Conservation (phyloP, 306 rosid species). For the Lotus japonicus region DNA sequence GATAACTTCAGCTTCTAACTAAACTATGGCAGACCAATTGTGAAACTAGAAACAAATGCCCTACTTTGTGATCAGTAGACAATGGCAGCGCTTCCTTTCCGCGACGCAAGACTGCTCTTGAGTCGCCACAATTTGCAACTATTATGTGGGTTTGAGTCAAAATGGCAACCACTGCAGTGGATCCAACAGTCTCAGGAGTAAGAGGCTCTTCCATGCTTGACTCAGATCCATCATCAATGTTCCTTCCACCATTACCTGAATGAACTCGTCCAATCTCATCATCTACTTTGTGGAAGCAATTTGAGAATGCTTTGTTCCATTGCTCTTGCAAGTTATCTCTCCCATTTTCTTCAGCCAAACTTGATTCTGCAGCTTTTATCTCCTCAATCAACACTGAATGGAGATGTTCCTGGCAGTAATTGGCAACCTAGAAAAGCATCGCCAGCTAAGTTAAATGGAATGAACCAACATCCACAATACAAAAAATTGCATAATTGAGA, state of each 20-base stretch:
- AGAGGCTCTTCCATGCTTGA: conserved; percentile 30
- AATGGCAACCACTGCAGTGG: conserved; percentile 74
- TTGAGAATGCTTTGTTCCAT: conserved; percentile 56
- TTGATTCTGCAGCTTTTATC: conserved; percentile 35
- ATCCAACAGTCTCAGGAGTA: conserved; percentile 66
- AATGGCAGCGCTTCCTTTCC: conserved; percentile 58
- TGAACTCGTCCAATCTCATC: conserved; percentile 43
- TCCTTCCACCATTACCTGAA: conserved; percentile 9
- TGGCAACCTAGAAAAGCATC: conserved; percentile 54
- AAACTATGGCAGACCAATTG: background rate
- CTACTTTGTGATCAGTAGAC: conserved; percentile 78
- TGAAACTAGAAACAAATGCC: conserved; percentile 13
- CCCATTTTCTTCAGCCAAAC: conserved; percentile 16
- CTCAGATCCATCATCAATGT: conserved; percentile 14
- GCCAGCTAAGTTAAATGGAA: conserved; percentile 4
- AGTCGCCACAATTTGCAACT: conserved; percentile 77
- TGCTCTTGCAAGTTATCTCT: conserved; percentile 36
- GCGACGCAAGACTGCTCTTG: conserved; percentile 68
- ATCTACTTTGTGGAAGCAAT: conserved; percentile 63
- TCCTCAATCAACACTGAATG: conserved; percentile 66
- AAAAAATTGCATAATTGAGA: background rate
- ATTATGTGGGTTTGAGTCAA: conserved; percentile 49
- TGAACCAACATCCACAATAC: conserved; percentile 16
- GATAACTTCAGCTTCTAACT: conserved; percentile 9
- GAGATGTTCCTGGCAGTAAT: conserved; percentile 57